Percentiles rank a stretch among this genome's conserved stretches.
Conservation (phyloP, 306 rosid species). For the Prunus mume region DNA sequence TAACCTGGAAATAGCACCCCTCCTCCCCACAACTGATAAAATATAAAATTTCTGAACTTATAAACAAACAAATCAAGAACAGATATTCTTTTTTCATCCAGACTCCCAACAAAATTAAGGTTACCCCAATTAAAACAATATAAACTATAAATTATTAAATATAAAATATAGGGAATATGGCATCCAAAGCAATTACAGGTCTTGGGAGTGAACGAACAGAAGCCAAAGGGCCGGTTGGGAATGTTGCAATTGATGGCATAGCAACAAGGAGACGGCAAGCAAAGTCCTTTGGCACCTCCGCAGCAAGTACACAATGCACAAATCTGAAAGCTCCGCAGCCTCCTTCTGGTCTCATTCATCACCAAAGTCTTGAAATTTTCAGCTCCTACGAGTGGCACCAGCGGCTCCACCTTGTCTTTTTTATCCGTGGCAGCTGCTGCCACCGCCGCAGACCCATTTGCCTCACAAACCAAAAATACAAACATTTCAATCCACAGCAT, state of each 20-base stretch:
- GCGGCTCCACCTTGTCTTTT: conserved; percentile 13
- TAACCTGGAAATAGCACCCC: conserved; percentile 29
- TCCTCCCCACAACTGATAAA: too few relatives aligned
- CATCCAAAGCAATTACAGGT: conserved; percentile 99
- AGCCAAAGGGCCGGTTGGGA: conserved; percentile 94
- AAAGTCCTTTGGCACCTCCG: conserved; percentile 87
- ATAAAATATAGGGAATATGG: conserved; percentile 43
- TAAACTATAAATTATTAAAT: conserved; percentile 28
- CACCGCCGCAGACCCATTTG: conserved; percentile 56
- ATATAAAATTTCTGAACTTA: not conserved
- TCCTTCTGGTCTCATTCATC: conserved; percentile 86
- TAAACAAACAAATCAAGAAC: conserved; percentile 58
- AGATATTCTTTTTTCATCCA: conserved; percentile 64
- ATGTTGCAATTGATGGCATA: conserved; percentile 98
- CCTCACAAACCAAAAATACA: conserved; percentile 44
- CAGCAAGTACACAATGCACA: conserved; percentile 98
- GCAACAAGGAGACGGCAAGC: conserved; percentile 99
- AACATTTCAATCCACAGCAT: conserved; percentile 25
- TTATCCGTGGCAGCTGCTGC: not conserved
- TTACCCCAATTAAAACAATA: conserved; percentile 41
- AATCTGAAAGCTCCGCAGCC: conserved; percentile 78
- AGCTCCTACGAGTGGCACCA: conserved; percentile 65
- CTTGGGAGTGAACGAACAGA: conserved; percentile 97
- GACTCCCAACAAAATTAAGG: conserved; percentile 49
- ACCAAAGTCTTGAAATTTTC: conserved; percentile 61